Evolutionary conservation across 139 green algal genomes (phyloP), one percentile per base, ranked within the genome.

Genomic region (Nannochloris sp.): DNA sequence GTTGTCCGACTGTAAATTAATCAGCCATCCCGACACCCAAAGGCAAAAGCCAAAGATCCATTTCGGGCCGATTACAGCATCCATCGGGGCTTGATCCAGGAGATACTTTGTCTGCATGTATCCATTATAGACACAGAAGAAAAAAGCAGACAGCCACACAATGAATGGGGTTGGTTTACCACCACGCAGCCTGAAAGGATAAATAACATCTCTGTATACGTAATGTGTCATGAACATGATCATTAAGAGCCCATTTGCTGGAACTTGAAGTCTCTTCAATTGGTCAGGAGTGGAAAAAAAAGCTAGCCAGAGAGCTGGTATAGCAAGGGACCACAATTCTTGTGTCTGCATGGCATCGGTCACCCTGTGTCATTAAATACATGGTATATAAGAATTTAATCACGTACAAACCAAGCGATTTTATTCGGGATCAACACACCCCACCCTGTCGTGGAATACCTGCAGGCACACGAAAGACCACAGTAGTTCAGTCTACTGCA

Each of bases 41-140:
- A 81, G 2, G 0, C 50, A 44, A 14, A 75, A 49, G 0, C 83
- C 83, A 11, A 66, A 23, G 29, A 70, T 57, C 24, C 67, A 65
- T 11, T 43, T 19, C 3, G 48, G 19, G 0, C 44, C 40, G 11
- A 57, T 3, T 18, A 29, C 3, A 51, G 67, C 36, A 5, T 27
- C 2, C 4, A 37, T 16, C 16, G 70, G 64, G 1, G 70, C 70
- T 44, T 77, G 64, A 0, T 23, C 27, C 6, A 77, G 40, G 0
- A 77, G n/a, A 48, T 66, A 77, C 18, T n/a, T 43, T 14, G 49
- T 72, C 53, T 77, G 85, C 60, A 90, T 46, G 48, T 78, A 86
- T 8, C 83, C 85, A 57, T 92, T 92, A 67, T 76, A 87, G 4
- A 76, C 12, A 56, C 82, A 89, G 66, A 90, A 92, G 4, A 67